phyloP scores from a whole-genome alignment of 768 basidiomycete genomes.

The Gymnopilus junonius region DNA sequence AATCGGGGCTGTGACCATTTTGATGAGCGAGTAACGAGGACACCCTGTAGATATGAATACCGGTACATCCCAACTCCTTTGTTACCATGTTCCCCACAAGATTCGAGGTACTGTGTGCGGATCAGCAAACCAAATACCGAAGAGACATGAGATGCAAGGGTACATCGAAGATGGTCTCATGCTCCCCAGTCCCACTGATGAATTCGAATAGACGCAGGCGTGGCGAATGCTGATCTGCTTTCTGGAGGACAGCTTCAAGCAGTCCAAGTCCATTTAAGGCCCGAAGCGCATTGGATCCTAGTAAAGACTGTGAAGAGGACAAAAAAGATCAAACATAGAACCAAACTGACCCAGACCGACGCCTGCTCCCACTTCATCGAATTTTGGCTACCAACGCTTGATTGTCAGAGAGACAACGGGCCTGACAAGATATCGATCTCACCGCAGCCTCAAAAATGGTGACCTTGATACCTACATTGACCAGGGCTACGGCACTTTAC shows the following conservation, averaged over 20 bases:
- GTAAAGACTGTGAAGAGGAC: not conserved
- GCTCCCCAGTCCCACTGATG: constrained; percentile 43
- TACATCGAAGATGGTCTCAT: constrained; percentile 52
- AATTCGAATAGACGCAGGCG: constrained; percentile 41
- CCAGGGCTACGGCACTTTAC: constrained; percentile 47
- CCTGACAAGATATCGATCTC: constrained; percentile 12
- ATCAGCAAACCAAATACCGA: not conserved
- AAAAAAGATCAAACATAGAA: not conserved
- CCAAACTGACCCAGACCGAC: constrained; percentile 47
- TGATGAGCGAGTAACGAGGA: not conserved
- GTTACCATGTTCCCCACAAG: constrained; percentile 30
- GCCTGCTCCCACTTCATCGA: constrained; percentile 59
- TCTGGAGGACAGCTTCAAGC: constrained; percentile 43
- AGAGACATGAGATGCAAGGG: constrained; percentile 3
- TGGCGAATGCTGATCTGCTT: constrained; percentile 36
- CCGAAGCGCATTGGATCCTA: constrained; percentile 56
- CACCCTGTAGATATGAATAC: constrained; percentile 23
- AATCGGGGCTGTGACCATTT: constrained; percentile 44
- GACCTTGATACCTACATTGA: constrained; percentile 44
- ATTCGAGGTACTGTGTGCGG: constrained; percentile 12
- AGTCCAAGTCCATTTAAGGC: constrained; percentile 49
- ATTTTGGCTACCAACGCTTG: constrained; percentile 38
- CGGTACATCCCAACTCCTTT: constrained; percentile 51
- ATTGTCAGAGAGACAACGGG: not conserved
- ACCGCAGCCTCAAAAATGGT: constrained; percentile 61